Conservation (phyloP, 441 rosid species). For the Mallotus japonicus region DNA sequence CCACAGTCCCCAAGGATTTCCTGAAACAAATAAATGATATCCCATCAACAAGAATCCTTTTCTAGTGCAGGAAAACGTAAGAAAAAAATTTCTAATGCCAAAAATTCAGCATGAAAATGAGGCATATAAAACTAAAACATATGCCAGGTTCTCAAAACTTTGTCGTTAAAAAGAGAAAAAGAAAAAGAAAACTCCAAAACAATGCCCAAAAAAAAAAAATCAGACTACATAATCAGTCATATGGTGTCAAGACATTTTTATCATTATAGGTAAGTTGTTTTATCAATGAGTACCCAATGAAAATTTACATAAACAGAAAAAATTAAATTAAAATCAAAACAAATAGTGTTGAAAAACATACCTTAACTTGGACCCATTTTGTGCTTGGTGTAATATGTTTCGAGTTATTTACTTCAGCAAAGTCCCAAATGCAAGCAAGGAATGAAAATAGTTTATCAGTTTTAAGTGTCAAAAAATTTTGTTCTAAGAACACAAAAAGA, state of each 20-base stretch:
- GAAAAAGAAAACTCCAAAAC: no score
- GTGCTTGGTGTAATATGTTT: constrained; percentile 77
- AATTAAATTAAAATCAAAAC: constrained; percentile 1
- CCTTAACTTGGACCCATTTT: constrained; percentile 98
- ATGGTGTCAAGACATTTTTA: background rate
- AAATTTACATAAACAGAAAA: background rate
- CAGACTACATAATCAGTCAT: no score
- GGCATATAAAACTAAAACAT: background rate
- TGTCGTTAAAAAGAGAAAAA: background rate
- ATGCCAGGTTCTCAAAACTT: background rate
- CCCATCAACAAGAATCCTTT: no score
- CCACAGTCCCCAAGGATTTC: constrained; percentile 97
- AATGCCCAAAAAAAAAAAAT: no score
- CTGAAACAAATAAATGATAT: constrained; percentile 33
- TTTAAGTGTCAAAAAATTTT: constrained; percentile 19
- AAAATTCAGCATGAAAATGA: background rate
- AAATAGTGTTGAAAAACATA: constrained; percentile 25
- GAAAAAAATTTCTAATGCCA: background rate
- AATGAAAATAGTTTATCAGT: constrained; percentile 21
- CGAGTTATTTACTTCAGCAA: constrained; percentile 49
- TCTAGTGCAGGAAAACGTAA: background rate
- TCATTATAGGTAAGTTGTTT: background rate
- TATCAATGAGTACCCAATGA: background rate
- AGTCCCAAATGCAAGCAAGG: constrained; percentile 40
- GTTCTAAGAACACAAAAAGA: constrained; percentile 16